phyloP scores from a whole-genome alignment of 306 rosid genomes.

The Sophora flavescens region DNA sequence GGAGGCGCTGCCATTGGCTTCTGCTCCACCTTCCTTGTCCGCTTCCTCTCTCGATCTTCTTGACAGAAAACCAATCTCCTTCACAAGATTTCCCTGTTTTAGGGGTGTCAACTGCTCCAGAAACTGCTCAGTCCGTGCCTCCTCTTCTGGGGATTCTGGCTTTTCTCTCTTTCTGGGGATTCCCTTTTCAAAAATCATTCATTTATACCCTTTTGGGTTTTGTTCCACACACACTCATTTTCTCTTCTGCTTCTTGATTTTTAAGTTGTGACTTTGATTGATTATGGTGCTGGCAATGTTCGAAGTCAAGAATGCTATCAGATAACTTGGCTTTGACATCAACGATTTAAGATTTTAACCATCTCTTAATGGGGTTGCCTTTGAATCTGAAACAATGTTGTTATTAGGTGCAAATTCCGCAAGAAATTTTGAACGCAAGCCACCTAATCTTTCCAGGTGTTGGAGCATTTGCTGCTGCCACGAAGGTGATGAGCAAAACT shows the following conservation, averaged over 20 bases:
- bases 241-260: no score
- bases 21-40: constrained; percentile 15
- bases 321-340: constrained; percentile 78
- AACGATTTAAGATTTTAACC: constrained; percentile 68
- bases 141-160: constrained; percentile 67
- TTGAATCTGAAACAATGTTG: neutral
- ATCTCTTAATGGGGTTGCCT: neutral
- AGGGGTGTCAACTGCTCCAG: constrained; percentile 48
- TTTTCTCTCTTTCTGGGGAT: constrained; percentile 25
- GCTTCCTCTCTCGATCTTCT: constrained; percentile 50
- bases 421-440: constrained; percentile 82
- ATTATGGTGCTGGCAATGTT: constrained; percentile 96
- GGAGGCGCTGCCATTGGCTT: constrained; percentile 58
- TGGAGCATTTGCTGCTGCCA: constrained; percentile 92
- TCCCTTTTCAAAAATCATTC: neutral
- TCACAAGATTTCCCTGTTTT: neutral
- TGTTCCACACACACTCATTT: no score
- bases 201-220: no score
- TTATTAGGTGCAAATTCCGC: constrained; percentile 79
- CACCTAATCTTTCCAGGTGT: constrained; percentile 90
- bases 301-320: constrained; percentile 93
- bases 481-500: constrained; percentile 82
- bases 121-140: constrained; percentile 73
- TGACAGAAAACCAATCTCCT: constrained; percentile 39
- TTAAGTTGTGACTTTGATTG: constrained; percentile 87